Evolutionary conservation across 768 basidiomycete species (phyloP).

Genomic region (Suillus tomentosus): DNA sequence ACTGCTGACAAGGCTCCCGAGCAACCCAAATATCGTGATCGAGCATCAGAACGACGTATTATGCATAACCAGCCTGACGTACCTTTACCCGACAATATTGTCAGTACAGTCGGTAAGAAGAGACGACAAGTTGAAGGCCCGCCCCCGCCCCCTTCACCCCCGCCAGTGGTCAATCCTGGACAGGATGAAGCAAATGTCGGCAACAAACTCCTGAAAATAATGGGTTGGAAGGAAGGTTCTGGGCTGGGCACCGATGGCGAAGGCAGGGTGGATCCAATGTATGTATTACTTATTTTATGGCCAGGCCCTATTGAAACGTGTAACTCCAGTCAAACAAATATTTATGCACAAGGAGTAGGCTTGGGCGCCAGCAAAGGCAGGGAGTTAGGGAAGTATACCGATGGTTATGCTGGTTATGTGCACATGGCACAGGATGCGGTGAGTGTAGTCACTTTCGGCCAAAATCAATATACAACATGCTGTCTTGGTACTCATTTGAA

Average conservation of each 20-base stretch:
- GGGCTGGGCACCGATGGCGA: slow-evolving; percentile 84
- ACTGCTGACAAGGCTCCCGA: slow-evolving; percentile 36
- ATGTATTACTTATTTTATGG: slow-evolving; percentile 30
- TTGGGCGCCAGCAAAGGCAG: slow-evolving; percentile 92
- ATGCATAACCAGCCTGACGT: slow-evolving; percentile 92
- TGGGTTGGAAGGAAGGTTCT: slow-evolving; percentile 95
- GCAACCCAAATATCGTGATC: slow-evolving; percentile 89
- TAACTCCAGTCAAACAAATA: slow-evolving; percentile 65
- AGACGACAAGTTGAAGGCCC: slow-evolving; percentile 54
- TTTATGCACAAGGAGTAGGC: slow-evolving; percentile 87
- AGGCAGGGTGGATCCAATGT: slow-evolving; percentile 89
- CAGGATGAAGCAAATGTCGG: slow-evolving; percentile 87
- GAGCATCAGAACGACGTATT: slow-evolving; percentile 87
- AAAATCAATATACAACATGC: slow-evolving; percentile 19
- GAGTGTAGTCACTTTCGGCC: slow-evolving; percentile 30
- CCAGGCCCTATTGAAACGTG: slow-evolving; percentile 15
- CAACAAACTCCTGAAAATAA: slow-evolving; percentile 92
- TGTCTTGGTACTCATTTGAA: slow-evolving; percentile 27
- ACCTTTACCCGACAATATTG: slow-evolving; percentile 60
- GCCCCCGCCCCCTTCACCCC: slow-evolving; percentile 60
- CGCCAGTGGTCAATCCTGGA: slow-evolving; percentile 66
- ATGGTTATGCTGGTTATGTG: slow-evolving; percentile 70
- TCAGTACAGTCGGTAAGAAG: slow-evolving; percentile 39
- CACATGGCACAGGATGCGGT: slow-evolving; percentile 74
- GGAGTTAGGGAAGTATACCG: slow-evolving; percentile 71